Percentiles rank a stretch among this genome's conserved stretches.
Evolutionary conservation across 2,329 filamentous ascomycete genomes (phyloP).

Genomic region (Phaeosphaeria sp.): DNA sequence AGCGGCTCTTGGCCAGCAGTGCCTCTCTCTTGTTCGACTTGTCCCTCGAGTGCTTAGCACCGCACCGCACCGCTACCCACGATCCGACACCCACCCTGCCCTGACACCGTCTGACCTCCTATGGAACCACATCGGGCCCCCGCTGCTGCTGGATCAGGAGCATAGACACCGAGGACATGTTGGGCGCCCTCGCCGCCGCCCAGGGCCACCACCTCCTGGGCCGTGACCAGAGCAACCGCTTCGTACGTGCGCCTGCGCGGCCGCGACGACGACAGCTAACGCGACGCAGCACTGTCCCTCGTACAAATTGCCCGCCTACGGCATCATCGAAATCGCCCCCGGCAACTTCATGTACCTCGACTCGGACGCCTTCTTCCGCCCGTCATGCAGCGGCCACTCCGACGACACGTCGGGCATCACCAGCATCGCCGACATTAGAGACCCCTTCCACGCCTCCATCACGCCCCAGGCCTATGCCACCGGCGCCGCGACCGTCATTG

Average conservation of each 20-base stretch:
- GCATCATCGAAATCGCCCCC: constrained; percentile 61
- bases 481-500: constrained; percentile 86
- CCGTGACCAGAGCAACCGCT: constrained; percentile 39
- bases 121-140: constrained; percentile 34
- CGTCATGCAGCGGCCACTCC: constrained; percentile 58
- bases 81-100: no score
- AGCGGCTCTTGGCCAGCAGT: no score
- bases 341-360: constrained; percentile 66
- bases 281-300: constrained; percentile 64
- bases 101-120: constrained; percentile 29
- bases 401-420: constrained; percentile 50
- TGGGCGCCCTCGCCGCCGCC: constrained; percentile 30
- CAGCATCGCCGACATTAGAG: constrained; percentile 71
- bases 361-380: constrained; percentile 66
- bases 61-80: no score
- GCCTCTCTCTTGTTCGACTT: no score
- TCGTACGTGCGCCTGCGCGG: constrained; percentile 32
- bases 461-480: constrained; percentile 94
- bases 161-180: constrained; percentile 43
- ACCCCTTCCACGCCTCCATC: constrained; percentile 92
- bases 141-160: constrained; percentile 42
- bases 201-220: constrained; percentile 23
- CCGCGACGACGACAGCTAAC: neutral
- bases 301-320: constrained; percentile 66
- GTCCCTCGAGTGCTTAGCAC: no score